Evolutionary conservation across 331 rosid genomes (phyloP), one percentile per base, ranked within the genome.

Genomic region (Quercus tomentella): DNA sequence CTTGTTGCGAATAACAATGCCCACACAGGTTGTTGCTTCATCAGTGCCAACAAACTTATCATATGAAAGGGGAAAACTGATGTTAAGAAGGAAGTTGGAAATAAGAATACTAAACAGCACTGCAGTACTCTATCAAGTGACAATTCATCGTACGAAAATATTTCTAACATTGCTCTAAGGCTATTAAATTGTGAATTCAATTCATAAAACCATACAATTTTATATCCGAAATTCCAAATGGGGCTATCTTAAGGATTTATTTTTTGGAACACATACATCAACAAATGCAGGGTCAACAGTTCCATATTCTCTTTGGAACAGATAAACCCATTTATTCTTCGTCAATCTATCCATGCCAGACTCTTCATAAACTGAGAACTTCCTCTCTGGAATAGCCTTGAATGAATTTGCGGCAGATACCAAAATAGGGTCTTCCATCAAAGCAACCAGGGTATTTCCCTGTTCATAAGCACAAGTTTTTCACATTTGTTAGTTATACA

Each of bases 1-100:
- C 25, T 67, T 87, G 82, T 89, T 92, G 62, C 93, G 85, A 67
- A 95, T 87, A 76, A 85, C 97, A 80, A 95, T 63, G 72, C 97
- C 96, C 18, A 95, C 89, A 63, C 98, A 95, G 6, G 97, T 95
- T 26, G 98, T 95, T 79, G 97, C 98, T 90, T 95, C 98, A 82
- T 95, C 97, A 26, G 97, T 92, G 87, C 98, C 98, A 83, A 88
- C 88, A 88, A 78, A 91, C 97, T 94, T 75, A 84, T 25, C 68
- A 76, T 8, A 17, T 5, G 41, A 67, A 65, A 51, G n/a, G 75
- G 68, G 80, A 61, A 56, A 69, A 52, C 15, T 45, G n/a, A 72
- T 33, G 41, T 74, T 11, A 45, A 45, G 52, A 12, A 45, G 52
- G 1, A 45, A 71, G 76, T 30, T 21, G 70, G 10, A 67, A 35